Base-by-base conservation (phyloP, 2,329 filamentous ascomycete genomes). In the Claviceps arundinis region DNA sequence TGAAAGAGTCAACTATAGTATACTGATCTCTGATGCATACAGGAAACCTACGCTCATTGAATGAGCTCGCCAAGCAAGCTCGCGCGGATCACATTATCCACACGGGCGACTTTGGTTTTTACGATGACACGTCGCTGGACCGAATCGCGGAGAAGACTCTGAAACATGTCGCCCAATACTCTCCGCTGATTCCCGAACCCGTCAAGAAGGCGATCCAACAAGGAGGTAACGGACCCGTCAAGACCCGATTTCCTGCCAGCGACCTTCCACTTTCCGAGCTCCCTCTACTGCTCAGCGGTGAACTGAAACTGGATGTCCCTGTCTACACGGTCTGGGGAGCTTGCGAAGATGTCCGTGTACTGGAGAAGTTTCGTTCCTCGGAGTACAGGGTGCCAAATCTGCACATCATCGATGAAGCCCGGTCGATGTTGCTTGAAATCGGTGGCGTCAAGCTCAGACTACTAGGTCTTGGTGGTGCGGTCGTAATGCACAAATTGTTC, bases 401-500 rank as follows among this genome's bases (percentile, higher is more conserved):
- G 59, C 89, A 96, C 75, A 95, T 98, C 65, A 96, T 98, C 61
- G 93, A 98, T 60, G 93, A 98, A 74, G 90, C 93, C 50, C 91
- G 91, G 67, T 97, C 93, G 40, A 87, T 95, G 75, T 76, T 98
- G 60, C 78, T 98, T 53, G 93, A 98, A 70, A 77, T 97, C 55
- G 93, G 91, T 52, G 93, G 93, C 53, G 89, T 98, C 52, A 97
- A 97, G 78, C 81, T 98, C 58, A 87, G 93, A 62, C 78, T 98
- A 48, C 80, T 98, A 34, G 93, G 93, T 56, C 77, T 98, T 37
- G 93, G 93, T 58, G 93, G 93, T 62, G 93, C 93, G 6, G 91
- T 98, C 5, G 93, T 98, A 55, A 98, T 98, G 89, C 93, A 98
- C 77, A 98, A 98, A 77, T 81, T 98, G 17, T 98, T 98, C 64